Conservation (phyloP, 495 filamentous ascomycete genomes). For the Aspergillus diversus region DNA sequence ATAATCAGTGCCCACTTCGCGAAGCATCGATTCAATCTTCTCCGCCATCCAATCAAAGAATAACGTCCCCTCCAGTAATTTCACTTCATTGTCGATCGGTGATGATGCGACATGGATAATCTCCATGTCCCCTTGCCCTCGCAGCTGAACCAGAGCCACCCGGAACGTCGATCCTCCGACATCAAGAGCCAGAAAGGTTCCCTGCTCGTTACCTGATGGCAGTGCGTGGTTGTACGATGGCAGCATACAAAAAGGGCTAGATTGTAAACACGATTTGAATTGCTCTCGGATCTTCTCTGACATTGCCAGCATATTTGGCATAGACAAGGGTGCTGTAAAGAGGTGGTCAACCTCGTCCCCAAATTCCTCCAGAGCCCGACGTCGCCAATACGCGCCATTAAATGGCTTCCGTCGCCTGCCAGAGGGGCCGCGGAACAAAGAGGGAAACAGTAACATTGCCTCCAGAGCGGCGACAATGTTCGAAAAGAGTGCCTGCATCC, state of each 20-base stretch:
- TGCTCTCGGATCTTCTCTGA: slow-evolving; percentile 63
- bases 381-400: slow-evolving; percentile 44
- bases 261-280: slow-evolving; percentile 55
- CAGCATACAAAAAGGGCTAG: slow-evolving; percentile 64
- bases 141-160: slow-evolving; percentile 62
- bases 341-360: slow-evolving; percentile 53
- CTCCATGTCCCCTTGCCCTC: slow-evolving; percentile 54
- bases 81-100: slow-evolving; percentile 57
- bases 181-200: slow-evolving; percentile 65
- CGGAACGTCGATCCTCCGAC: slow-evolving; percentile 71
- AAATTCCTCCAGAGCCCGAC: slow-evolving; percentile 54
- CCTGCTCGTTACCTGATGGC: slow-evolving; percentile 61
- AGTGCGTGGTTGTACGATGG: slow-evolving; percentile 67
- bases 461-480: slow-evolving; percentile 54
- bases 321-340: slow-evolving; percentile 48
- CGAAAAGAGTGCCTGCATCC: slow-evolving; percentile 58
- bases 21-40: slow-evolving; percentile 59
- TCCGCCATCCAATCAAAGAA: slow-evolving; percentile 75
- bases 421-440: slow-evolving; percentile 47
- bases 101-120: slow-evolving; percentile 55
- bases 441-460: slow-evolving; percentile 55
- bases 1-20: slow-evolving; percentile 42
- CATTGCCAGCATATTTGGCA: slow-evolving; percentile 53
- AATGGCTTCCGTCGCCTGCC: slow-evolving; percentile 41
- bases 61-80: slow-evolving; percentile 52